Percentiles rank a stretch among this genome's conserved stretches.
These are phyloP conservation scores for Schizopora paradoxa DNA, from an alignment of 1,284 basidiomycete genomes.

Conservation along the genomic window DNA sequence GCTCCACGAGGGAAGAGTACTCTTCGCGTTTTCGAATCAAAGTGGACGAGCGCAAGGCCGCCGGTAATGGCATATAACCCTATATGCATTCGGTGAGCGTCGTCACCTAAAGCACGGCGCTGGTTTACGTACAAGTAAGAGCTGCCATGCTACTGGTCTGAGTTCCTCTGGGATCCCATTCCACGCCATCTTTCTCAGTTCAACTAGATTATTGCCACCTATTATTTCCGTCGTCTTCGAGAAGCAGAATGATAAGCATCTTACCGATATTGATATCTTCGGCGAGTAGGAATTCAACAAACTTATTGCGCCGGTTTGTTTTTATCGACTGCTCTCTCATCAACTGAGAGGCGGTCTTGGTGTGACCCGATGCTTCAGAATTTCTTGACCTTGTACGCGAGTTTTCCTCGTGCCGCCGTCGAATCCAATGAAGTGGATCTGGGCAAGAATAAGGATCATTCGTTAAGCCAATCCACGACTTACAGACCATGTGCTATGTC, in stretches of 20 bases:
- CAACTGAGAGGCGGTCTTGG: constrained; percentile 24
- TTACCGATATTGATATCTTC: constrained; percentile 75
- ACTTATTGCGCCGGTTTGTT: constrained; percentile 66
- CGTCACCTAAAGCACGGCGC: background rate
- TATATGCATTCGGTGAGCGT: constrained; percentile 29
- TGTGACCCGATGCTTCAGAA: constrained; percentile 7
- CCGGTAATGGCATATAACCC: constrained; percentile 90
- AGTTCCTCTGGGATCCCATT: constrained; percentile 87
- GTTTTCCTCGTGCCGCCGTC: constrained; percentile 3
- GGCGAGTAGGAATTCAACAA: constrained; percentile 62
- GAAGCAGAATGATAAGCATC: constrained; percentile 22
- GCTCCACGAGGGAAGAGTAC: constrained; percentile 83
- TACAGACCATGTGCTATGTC: constrained; percentile 28
- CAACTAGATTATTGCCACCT: constrained; percentile 43
- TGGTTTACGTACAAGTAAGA: constrained; percentile 65
- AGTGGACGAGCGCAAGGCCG: constrained; percentile 70
- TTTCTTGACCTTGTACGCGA: constrained; percentile 15
- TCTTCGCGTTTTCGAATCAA: constrained; percentile 88
- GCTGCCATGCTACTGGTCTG: constrained; percentile 90
- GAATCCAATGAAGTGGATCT: constrained; percentile 17
- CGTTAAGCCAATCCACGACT: constrained; percentile 3
- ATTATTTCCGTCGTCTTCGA: no score
- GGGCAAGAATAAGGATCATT: constrained; percentile 6
- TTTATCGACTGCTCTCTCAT: constrained; percentile 71
- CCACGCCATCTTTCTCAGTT: constrained; percentile 92